Percentiles rank a stretch among this genome's conserved stretches.
Conservation (phyloP, 179 eudicot genomes). For the Vitellaria paradoxa region DNA sequence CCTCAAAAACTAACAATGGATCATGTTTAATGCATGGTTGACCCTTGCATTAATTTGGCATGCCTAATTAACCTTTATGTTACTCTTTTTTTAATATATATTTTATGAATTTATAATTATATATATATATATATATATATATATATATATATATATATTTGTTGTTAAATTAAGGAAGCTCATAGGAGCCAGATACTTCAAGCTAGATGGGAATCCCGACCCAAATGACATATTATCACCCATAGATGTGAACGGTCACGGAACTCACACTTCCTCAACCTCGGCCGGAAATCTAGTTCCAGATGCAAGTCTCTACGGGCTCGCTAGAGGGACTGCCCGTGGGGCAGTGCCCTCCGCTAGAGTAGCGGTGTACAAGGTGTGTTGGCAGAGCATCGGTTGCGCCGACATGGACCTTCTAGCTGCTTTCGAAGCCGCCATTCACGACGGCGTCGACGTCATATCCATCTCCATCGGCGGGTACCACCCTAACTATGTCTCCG, state of each 20-base stretch:
- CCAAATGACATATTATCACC: conserved; percentile 50
- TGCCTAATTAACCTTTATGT: too few relatives aligned
- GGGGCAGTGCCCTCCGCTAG: conserved; percentile 87
- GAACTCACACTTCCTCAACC: conserved; percentile 87
- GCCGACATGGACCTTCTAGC: conserved; percentile 74
- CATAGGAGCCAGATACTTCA: conserved; percentile 88
- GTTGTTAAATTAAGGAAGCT: conserved; percentile 42
- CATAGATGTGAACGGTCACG: conserved; percentile 74
- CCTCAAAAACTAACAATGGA: too few relatives aligned
- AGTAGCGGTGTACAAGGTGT: conserved; percentile 78
- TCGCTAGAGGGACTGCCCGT: conserved; percentile 58
- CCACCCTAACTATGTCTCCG: conserved; percentile 31
- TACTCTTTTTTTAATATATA: too few relatives aligned
- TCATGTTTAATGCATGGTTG: too few relatives aligned
- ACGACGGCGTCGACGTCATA: conserved; percentile 83
- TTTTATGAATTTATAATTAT: too few relatives aligned
- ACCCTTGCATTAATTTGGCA: too few relatives aligned
- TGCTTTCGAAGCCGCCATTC: conserved; percentile 70
- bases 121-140: too few relatives aligned
- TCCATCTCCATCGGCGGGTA: conserved; percentile 75
- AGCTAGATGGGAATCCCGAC: conserved; percentile 46
- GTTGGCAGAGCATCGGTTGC: conserved; percentile 69
- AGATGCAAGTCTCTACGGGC: conserved; percentile 47
- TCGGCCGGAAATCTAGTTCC: conserved; percentile 53
- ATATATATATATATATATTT: too few relatives aligned